Base-by-base conservation (phyloP, 192 early-diverging fungal species). In the Coemansia sp. region DNA sequence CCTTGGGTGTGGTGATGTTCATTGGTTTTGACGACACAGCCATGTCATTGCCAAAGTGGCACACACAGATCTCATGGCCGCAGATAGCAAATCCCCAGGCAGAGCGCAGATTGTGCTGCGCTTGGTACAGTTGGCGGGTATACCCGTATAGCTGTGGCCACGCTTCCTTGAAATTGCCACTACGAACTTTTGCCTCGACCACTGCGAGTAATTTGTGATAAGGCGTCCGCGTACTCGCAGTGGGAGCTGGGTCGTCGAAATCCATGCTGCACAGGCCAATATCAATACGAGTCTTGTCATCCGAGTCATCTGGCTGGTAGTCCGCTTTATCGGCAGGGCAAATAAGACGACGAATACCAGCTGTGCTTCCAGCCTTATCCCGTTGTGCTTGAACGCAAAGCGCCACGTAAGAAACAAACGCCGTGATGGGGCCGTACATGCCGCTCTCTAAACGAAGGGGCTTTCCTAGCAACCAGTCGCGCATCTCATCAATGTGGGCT, bases 41-140 rank as follows among this genome's bases (percentile, higher is more conserved):
- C 13, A 1, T 13, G 46, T 61, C 63, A 4, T 19, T 58, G 13
- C 48, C 22, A 27, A 72, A 22, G 32, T 65, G 44, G 4, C 39
- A 62, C 1, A 34, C 56, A 11, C 36, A 10, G 11, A 63, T 34
- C 0, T 58, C 32, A 4, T 39, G 13, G 17, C 38, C 51, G 11
- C 71, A 73, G 27, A 68, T 36, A 2, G 53, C 41, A 3, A 68
- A 6, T 0, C 67, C 72, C 72, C 72, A 74, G 2, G 62, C 59
- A 38, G 38, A 74, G 32, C 67, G 56, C 5, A 67, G 40, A n/a
- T 69, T 13, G 10, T n/a, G 38, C 38, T 74, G 72, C 17, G 3
- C 7, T 4, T 17, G 2, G 39, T 64, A 64, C 22, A 74, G 36
- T 24, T 42, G 27, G 24, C 46, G 6, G 2, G 48, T 55, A 65